A percentile compares a stretch with the other conserved stretches of the same genome.
These are phyloP conservation scores for Chaetomium tenue DNA, from an alignment of 495 filamentous ascomycete species.

Conservation along the genomic window DNA sequence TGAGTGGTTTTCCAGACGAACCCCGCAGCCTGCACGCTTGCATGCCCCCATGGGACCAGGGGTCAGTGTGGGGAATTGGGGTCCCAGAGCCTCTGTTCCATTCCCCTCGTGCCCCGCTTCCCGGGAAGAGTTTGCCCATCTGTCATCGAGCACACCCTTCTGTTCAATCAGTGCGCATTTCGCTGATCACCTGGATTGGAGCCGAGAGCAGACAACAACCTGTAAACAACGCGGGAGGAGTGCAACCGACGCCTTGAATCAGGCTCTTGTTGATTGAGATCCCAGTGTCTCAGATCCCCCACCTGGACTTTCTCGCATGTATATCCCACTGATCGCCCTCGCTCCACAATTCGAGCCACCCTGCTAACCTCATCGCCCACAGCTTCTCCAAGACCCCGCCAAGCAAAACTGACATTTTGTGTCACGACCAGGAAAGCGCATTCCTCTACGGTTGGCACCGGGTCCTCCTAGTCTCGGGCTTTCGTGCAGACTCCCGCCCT, in stretches of 20 bases:
- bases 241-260: not conserved
- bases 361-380: slow-evolving; percentile 9
- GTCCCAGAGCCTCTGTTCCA: not conserved
- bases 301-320: not conserved
- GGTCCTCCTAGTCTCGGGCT: slow-evolving; percentile 18
- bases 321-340: slow-evolving; percentile 12
- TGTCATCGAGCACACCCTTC: not conserved
- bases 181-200: slow-evolving; percentile 7
- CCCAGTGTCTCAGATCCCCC: slow-evolving; percentile 11
- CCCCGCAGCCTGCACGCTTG: slow-evolving; percentile 13
- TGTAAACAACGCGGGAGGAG: not conserved
- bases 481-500: not conserved
- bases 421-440: not conserved
- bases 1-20: slow-evolving; percentile 10
- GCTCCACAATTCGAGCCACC: not conserved
- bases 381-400: slow-evolving; percentile 1
- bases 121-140: slow-evolving; percentile 25
- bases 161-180: slow-evolving; percentile 1
- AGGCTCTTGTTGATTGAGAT: slow-evolving; percentile 11
- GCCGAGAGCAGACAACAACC: not conserved
- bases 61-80: not conserved
- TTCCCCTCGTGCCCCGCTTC: slow-evolving; percentile 20
- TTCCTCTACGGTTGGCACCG: slow-evolving; percentile 14
- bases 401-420: slow-evolving; percentile 2
- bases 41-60: not conserved